These are phyloP conservation scores for Pelargonium australe DNA, from an alignment of 441 rosid genomes.

Conservation along the genomic window DNA sequence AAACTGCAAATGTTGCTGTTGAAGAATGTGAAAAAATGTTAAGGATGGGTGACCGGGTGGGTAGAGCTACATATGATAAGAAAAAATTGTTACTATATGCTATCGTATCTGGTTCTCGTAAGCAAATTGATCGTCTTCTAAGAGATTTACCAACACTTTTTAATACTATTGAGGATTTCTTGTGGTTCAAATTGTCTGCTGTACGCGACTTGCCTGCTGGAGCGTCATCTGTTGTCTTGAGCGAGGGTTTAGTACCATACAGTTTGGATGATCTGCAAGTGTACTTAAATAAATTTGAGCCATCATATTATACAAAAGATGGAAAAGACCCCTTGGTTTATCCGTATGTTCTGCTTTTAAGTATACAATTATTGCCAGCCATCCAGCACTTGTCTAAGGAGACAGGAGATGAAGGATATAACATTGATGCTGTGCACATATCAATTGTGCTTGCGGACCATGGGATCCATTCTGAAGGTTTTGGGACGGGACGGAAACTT, in stretches of 20 bases:
- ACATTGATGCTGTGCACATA: slow-evolving; percentile 73
- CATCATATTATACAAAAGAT: slow-evolving; percentile 82
- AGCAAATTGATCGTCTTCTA: slow-evolving; percentile 75
- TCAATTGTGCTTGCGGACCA: slow-evolving; percentile 74
- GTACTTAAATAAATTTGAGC: slow-evolving; percentile 87
- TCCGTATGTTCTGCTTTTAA: slow-evolving; percentile 80
- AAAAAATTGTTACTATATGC: slow-evolving; percentile 84
- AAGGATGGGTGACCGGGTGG: slow-evolving; percentile 83
- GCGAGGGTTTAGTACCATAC: slow-evolving; percentile 65
- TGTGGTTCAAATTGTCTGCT: slow-evolving; percentile 85
- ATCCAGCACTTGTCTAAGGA: slow-evolving; percentile 69
- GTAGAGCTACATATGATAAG: slow-evolving; percentile 86
- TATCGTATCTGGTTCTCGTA: slow-evolving; percentile 74
- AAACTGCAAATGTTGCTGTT: slow-evolving; percentile 73
- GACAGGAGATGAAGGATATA: slow-evolving; percentile 61
- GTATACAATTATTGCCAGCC: slow-evolving; percentile 77
- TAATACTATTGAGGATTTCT: slow-evolving; percentile 83
- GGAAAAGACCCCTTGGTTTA: slow-evolving; percentile 92
- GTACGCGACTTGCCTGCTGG: slow-evolving; percentile 51
- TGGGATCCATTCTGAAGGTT: slow-evolving; percentile 65
- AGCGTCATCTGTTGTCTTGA: slow-evolving; percentile 52
- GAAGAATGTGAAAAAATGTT: slow-evolving; percentile 96
- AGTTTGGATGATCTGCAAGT: slow-evolving; percentile 86
- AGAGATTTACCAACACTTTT: slow-evolving; percentile 78
- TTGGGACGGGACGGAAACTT: slow-evolving; percentile 52